Evolutionary conservation across 2,329 filamentous ascomycete species (phyloP).

Genomic region (Metarhizium brunneum): DNA sequence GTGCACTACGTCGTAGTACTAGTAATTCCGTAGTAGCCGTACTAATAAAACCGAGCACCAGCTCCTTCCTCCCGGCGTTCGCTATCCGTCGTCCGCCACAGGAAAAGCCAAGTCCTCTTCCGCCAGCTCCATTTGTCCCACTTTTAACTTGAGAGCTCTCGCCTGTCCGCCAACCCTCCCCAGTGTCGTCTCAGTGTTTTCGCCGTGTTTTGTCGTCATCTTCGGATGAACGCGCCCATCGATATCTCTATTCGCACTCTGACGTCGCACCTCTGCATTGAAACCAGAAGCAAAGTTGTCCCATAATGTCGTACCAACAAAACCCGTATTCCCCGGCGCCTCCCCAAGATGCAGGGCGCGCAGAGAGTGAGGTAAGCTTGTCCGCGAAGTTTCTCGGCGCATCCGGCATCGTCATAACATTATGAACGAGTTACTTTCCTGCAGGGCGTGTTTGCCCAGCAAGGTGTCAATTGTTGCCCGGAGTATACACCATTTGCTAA

Average conservation of each 20-base stretch:
- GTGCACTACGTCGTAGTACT: too few species aligned
- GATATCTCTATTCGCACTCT: conserved; percentile 2
- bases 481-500: neutral
- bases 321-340: conserved; percentile 15
- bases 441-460: conserved; percentile 8
- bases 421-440: neutral
- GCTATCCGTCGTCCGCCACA: neutral
- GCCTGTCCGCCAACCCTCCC: neutral
- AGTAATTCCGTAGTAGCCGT: too few species aligned
- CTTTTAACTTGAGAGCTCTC: neutral
- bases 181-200: neutral
- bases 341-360: conserved; percentile 9
- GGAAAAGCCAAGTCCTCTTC: neutral
- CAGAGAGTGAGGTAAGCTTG: conserved; percentile 11
- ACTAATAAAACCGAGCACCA: neutral
- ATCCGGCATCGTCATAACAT: neutral
- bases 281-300: neutral
- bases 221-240: neutral
- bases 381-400: neutral
- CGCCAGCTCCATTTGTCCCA: neutral
- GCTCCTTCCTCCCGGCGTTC: neutral
- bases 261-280: neutral
- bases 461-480: neutral
- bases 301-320: conserved; percentile 16
- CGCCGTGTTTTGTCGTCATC: neutral